A percentile compares a stretch with the other conserved stretches of the same genome.
Conservation (phyloP, 106 monocot species). For the Apostasia ramifera region DNA sequence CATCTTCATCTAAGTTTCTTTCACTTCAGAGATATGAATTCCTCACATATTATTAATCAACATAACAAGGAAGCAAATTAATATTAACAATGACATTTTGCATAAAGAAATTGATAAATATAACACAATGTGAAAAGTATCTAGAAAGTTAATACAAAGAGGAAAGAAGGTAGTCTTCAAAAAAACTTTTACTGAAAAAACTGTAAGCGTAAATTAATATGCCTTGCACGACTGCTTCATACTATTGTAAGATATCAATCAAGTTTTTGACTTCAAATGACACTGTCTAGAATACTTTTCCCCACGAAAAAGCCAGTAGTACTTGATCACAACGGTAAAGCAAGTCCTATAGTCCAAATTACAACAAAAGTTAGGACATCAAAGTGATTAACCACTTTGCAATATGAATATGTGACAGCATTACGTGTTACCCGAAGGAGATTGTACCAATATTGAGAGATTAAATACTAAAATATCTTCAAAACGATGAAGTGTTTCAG, state of each 20-base stretch:
- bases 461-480: too few relatives aligned
- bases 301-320: background rate
- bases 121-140: background rate
- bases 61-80: too few relatives aligned
- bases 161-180: background rate
- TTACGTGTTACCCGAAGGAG: too few relatives aligned
- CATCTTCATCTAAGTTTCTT: too few relatives aligned
- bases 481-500: too few relatives aligned
- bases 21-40: too few relatives aligned
- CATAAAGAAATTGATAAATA: too few relatives aligned
- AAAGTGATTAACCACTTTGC: too few relatives aligned
- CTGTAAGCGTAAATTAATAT: background rate
- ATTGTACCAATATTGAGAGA: too few relatives aligned
- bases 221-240: background rate
- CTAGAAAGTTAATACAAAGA: background rate
- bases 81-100: too few relatives aligned
- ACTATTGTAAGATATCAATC: background rate
- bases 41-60: too few relatives aligned
- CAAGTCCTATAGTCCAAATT: background rate
- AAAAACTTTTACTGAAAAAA: background rate
- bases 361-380: background rate
- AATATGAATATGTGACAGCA: too few relatives aligned
- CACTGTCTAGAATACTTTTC: background rate
- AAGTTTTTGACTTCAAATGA: background rate
- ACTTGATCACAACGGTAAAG: slow-evolving; percentile 1